Evolutionary conservation across 2,329 filamentous ascomycete species (phyloP).

Genomic region (Paraphoma sp.): DNA sequence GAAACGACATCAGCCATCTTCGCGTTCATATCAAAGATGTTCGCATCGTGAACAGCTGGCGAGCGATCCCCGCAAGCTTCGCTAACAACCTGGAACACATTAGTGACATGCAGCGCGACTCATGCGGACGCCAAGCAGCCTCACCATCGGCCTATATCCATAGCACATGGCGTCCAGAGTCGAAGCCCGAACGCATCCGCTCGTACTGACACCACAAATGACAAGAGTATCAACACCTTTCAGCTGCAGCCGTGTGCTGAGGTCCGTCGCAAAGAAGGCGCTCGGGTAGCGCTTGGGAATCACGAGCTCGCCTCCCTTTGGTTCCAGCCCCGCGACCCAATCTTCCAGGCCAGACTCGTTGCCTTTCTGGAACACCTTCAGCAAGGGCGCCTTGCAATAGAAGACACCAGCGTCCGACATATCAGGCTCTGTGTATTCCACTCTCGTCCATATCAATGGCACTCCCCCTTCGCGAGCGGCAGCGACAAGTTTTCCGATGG

Average conservation of each 20-base stretch:
- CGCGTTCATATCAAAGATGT: constrained; percentile 55
- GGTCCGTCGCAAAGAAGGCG: constrained; percentile 56
- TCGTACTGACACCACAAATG: constrained; percentile 57
- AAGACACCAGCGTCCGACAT: constrained; percentile 57
- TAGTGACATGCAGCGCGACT: constrained; percentile 12
- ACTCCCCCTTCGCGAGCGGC: constrained; percentile 48
- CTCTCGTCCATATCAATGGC: constrained; percentile 55
- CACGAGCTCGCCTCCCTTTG: constrained; percentile 42
- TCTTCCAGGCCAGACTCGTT: constrained; percentile 49
- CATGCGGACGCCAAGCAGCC: constrained; percentile 18
- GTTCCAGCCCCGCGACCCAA: constrained; percentile 51
- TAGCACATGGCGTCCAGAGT: constrained; percentile 55
- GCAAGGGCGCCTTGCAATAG: constrained; percentile 51
- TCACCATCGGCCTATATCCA: constrained; percentile 55
- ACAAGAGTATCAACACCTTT: constrained; percentile 54
- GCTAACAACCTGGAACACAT: constrained; percentile 47
- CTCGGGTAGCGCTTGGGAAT: constrained; percentile 54
- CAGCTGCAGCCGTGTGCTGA: constrained; percentile 49
- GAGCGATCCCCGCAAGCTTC: constrained; percentile 55
- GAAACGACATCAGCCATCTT: constrained; percentile 57
- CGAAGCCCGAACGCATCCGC: constrained; percentile 55
- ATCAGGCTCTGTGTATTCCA: constrained; percentile 52
- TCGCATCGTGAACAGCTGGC: constrained; percentile 53
- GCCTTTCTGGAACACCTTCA: constrained; percentile 52
- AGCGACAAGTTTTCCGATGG: constrained; percentile 50